Conservation (phyloP, 139 green algal genomes). For the Ulvella scutata region DNA sequence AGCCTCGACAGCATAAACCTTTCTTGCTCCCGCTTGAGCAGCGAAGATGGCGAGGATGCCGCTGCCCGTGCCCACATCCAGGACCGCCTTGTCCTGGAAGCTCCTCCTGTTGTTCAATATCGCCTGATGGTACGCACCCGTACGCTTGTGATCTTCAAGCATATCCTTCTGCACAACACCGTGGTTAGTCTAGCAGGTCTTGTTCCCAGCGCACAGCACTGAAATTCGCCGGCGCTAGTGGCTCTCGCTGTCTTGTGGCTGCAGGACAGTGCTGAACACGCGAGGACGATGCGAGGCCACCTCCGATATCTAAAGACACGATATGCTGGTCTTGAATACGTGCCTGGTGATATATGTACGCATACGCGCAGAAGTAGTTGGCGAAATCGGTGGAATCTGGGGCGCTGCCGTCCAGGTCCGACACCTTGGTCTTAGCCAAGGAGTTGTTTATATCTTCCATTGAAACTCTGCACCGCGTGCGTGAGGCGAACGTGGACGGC, state of each 20-base stretch:
- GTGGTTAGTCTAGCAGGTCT: too few relatives aligned
- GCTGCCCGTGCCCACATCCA: conserved; percentile 91
- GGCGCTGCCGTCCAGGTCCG: conserved; percentile 46
- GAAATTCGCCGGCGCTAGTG: neutral
- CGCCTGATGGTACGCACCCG: conserved; percentile 80
- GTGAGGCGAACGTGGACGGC: too few relatives aligned
- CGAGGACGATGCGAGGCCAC: too few relatives aligned
- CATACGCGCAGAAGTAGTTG: conserved; percentile 97
- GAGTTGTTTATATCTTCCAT: too few relatives aligned
- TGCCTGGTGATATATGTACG: conserved; percentile 92
- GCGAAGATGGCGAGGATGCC: conserved; percentile 95
- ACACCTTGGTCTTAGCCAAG: conserved; percentile 14
- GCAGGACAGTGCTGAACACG: too few relatives aligned
- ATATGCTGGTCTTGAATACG: too few relatives aligned
- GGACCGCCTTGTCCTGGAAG: conserved; percentile 53
- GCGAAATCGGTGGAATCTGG: conserved; percentile 80
- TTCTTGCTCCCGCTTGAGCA: conserved; percentile 55
- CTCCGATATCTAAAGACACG: too few relatives aligned
- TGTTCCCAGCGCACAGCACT: neutral
- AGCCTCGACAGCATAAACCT: conserved; percentile 87
- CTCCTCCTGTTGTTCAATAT: conserved; percentile 20
- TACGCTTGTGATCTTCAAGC: conserved; percentile 93
- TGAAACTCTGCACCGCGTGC: too few relatives aligned
- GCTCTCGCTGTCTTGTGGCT: too few relatives aligned
- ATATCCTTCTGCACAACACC: conserved; percentile 86